Conservation (phyloP, 257 asterid species). For the Solanum pennellii region DNA sequence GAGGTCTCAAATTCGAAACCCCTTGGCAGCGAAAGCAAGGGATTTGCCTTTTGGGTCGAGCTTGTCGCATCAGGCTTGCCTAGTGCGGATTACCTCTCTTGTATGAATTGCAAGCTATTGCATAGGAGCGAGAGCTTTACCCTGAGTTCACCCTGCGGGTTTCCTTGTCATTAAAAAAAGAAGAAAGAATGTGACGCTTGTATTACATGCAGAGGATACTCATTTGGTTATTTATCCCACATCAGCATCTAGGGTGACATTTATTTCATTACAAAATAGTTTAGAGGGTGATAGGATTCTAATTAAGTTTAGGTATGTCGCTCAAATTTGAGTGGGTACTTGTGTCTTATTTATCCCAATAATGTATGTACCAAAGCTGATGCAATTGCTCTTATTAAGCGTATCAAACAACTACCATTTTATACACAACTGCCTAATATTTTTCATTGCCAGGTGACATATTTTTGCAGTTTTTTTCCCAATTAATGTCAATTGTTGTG, state of each 20-base stretch:
- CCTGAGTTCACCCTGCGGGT: background rate
- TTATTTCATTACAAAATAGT: no score
- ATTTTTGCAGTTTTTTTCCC: background rate
- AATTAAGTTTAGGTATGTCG: background rate
- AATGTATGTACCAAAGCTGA: background rate
- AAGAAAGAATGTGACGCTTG: background rate
- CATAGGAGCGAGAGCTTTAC: background rate
- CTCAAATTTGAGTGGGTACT: background rate
- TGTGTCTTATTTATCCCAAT: background rate
- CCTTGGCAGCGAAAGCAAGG: background rate
- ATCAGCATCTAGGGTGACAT: background rate
- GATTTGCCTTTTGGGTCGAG: background rate
- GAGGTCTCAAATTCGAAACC: background rate
- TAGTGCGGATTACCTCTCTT: background rate
- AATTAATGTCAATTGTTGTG: background rate
- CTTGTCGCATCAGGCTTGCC: background rate
- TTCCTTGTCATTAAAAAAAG: background rate
- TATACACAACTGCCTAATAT: background rate
- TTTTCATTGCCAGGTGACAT: background rate
- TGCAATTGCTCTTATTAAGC: background rate
- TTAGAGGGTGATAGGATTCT: background rate
- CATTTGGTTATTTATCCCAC: background rate
- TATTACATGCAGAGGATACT: background rate
- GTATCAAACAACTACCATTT: background rate
- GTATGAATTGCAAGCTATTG: background rate